A percentile compares a stretch with the other conserved stretches of the same genome.
These are phyloP conservation scores for Lactarius sp. DNA, from an alignment of 768 basidiomycete genomes.

Conservation along the genomic window DNA sequence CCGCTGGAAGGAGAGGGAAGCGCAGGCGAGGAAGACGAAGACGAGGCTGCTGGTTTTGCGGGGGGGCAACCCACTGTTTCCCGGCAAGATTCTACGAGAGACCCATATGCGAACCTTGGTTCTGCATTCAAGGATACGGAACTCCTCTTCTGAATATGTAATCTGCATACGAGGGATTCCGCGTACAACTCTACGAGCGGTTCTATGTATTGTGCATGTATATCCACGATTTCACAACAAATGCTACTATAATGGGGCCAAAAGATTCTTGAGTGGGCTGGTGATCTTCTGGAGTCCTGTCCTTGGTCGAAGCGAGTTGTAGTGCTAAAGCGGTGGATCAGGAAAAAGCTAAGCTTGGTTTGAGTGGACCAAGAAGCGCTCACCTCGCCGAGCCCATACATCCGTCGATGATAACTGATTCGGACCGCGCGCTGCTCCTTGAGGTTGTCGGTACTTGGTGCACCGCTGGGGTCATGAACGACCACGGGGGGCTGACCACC, in stretches of 20 bases:
- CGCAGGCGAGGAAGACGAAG: constrained; percentile 30
- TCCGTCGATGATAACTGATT: constrained; percentile 88
- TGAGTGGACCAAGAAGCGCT: constrained; percentile 34
- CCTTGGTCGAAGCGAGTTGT: constrained; percentile 76
- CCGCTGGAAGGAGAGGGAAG: constrained; percentile 27
- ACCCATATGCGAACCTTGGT: constrained; percentile 83
- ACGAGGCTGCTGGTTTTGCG: constrained; percentile 30
- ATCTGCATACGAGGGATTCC: background rate
- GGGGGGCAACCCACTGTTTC: constrained; percentile 37
- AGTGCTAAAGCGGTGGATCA: constrained; percentile 51
- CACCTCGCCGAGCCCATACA: constrained; percentile 97
- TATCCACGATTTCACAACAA: background rate
- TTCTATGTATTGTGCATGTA: constrained; percentile 1
- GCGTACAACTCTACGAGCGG: background rate
- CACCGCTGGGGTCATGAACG: constrained; percentile 60
- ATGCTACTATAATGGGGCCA: constrained; percentile 7
- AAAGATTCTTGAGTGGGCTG: constrained; percentile 20
- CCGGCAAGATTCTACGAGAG: constrained; percentile 31
- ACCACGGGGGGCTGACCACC: constrained; percentile 76
- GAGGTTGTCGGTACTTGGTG: constrained; percentile 32
- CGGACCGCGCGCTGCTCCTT: constrained; percentile 44
- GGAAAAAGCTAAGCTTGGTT: background rate
- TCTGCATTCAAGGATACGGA: constrained; percentile 68
- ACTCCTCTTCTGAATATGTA: constrained; percentile 49
- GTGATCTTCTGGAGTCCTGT: constrained; percentile 23